Percentiles rank a stretch among this genome's conserved stretches.
phyloP scores from a whole-genome alignment of 2,329 filamentous ascomycete genomes.

The Chaetomium strumarium region DNA sequence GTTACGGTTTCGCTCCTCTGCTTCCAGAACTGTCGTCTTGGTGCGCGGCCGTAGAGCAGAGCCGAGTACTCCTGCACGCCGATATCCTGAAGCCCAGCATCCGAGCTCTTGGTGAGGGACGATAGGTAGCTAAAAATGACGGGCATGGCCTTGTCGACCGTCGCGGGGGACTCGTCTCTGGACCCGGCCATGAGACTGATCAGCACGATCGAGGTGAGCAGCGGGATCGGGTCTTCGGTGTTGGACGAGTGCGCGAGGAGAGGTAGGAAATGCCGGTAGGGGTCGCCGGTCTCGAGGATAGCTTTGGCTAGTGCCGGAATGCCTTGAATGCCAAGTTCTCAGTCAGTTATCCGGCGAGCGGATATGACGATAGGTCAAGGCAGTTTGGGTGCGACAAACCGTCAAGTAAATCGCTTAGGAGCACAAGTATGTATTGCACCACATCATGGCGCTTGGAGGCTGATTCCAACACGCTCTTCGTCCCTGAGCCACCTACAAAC shows the following conservation, averaged over 20 bases:
- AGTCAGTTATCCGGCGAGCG: slow-evolving; percentile 7
- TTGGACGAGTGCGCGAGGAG: slow-evolving; percentile 74
- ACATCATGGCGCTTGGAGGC: slow-evolving; percentile 84
- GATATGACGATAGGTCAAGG: slow-evolving; percentile 5
- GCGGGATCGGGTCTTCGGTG: slow-evolving; percentile 71
- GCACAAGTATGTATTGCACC: slow-evolving; percentile 87
- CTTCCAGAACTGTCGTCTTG: slow-evolving; percentile 83
- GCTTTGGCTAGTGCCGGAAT: slow-evolving; percentile 72
- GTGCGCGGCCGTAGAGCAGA: slow-evolving; percentile 67
- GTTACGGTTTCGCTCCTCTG: slow-evolving; percentile 78
- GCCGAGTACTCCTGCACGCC: slow-evolving; percentile 88
- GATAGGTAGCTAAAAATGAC: slow-evolving; percentile 82
- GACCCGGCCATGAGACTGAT: slow-evolving; percentile 68
- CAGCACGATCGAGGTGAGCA: slow-evolving; percentile 84
- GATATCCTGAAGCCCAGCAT: slow-evolving; percentile 90
- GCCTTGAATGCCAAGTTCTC: slow-evolving; percentile 45
- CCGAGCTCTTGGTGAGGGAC: slow-evolving; percentile 73
- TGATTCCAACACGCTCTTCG: slow-evolving; percentile 69
- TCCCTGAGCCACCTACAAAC: slow-evolving; percentile 70
- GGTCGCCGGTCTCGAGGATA: slow-evolving; percentile 68
- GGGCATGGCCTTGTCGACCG: slow-evolving; percentile 66
- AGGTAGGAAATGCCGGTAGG: slow-evolving; percentile 77
- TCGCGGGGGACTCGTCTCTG: slow-evolving; percentile 56
- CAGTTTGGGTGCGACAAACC: slow-evolving; percentile 45
- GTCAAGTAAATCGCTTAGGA: slow-evolving; percentile 81